Evolutionary conservation across 768 basidiomycete species (phyloP), one percentile per base, ranked within the genome.

Genomic region (Lyophyllum semitale): DNA sequence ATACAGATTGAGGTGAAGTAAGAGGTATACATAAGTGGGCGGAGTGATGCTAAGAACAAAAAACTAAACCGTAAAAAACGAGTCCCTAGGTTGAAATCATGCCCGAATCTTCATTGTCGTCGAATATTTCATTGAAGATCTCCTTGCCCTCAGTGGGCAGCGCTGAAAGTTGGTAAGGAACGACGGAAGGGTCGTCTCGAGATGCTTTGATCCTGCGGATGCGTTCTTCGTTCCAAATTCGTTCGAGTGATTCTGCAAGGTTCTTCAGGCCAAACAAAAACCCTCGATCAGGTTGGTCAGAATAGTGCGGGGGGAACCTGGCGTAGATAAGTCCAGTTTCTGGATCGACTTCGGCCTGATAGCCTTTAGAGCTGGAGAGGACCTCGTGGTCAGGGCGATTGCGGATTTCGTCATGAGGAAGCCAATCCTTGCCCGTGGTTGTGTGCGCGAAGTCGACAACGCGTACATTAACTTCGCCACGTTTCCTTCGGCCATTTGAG

Each of bases 371-470:
- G 60, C 82, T 83, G 50, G 80, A 77, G 53, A 77, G 77, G 43
- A 78, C 74, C 60, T 85, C 82, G 55, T 75, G 69, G 13, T 77
- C 67, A 27, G 69, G 63, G 32, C 70, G 72, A 54, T 75, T 77
- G 32, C 74, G 68, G 20, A 77, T 70, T 3, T 79, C 72, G 1
- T 87, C 82, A 66, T 82, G 81, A 11, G 87, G 81, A 40, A 91
- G 71, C 84, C 93, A 98, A 71, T 99, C 97, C 22, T 81, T 80
- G 12, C 97, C 97, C 1, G 95, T 98, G 8, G 95, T 98, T 48
- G 97, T 98, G 67, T 98, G 96, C 12, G 96, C 97, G 73, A 99
- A 99, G 72, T 99, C 97, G 52, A 99, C 97, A 48, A 99, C 86
- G 32, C 95, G 93, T 58, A 99, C 91, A 66, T 92, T 93, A 56